Percentiles rank a stretch among this genome's conserved stretches.
phyloP scores from a whole-genome alignment of 768 basidiomycete species.

The Austroboletus festivus region DNA sequence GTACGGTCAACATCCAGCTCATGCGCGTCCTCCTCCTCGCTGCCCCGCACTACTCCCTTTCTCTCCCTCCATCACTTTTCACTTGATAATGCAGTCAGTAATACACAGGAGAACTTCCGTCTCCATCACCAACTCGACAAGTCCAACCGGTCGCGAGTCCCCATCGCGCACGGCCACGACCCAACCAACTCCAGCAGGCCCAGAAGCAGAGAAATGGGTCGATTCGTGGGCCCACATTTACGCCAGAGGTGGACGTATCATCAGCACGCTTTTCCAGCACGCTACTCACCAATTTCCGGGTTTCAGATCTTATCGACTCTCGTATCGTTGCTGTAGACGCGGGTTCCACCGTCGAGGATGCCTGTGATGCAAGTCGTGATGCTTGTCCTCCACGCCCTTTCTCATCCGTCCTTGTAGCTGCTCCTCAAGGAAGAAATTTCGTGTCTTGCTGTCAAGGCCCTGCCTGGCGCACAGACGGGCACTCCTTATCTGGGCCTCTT shows the following conservation, averaged over 20 bases:
- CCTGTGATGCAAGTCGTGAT: constrained; percentile 62
- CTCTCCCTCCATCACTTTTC: neutral
- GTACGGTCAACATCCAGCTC: neutral
- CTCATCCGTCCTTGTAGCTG: constrained; percentile 36
- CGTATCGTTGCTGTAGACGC: constrained; percentile 63
- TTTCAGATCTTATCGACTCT: constrained; percentile 65
- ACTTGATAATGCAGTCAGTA: constrained; percentile 16
- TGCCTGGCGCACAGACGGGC: constrained; percentile 19
- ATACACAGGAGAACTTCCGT: constrained; percentile 21
- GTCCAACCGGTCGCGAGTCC: constrained; percentile 16
- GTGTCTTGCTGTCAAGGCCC: constrained; percentile 60
- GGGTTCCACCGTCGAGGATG: constrained; percentile 77
- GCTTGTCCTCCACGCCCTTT: neutral
- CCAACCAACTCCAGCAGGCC: constrained; percentile 13
- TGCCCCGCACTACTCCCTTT: constrained; percentile 7
- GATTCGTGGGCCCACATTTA: constrained; percentile 52
- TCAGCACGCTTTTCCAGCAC: neutral
- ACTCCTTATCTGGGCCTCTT: constrained; percentile 58
- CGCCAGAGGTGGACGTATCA: constrained; percentile 49
- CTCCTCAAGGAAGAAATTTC: constrained; percentile 59
- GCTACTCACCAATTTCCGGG: neutral
- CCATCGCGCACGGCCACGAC: constrained; percentile 7
- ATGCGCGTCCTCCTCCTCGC: constrained; percentile 16
- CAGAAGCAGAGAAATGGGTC: constrained; percentile 52
- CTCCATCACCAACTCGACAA: constrained; percentile 13